Evolutionary conservation across 768 basidiomycete species (phyloP), one percentile per base, ranked within the genome.

Genomic region (Cantharellus anzutake): DNA sequence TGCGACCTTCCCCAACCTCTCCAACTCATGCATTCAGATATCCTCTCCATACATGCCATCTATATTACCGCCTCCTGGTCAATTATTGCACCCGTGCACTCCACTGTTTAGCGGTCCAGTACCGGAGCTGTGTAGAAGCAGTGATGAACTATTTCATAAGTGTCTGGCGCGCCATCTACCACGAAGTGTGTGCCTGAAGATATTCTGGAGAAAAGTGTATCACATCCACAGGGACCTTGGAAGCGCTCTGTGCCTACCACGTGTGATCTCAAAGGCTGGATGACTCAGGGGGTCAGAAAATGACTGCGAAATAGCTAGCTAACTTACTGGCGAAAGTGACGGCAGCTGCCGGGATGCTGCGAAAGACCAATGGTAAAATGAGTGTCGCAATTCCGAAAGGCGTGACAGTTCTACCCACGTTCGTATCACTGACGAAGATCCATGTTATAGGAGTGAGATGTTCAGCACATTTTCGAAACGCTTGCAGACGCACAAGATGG

Each of bases 311-410:
- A 55, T 11, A 11, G 52, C 7, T 0, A 37, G 7, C 44, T 11
- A 7, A 55, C 52, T 11, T 7, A 55, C 52, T 37, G 5, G 86
- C 83, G 64, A 96, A 94, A 2, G 92, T 96, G 64, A 83, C 82
- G 50, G 81, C 92, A 7, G 90, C 91, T 3, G 92, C 87, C 11
- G 92, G 92, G 66, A 93, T 89, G 70, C 89, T 90, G 63, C 55
- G 41, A 14, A 65, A 61, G 20, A 50, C 16, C 40, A 34, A 52
- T 7, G 35, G 44, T 48, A 29, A 29, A 29, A 29, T 29, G 44
- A 48, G 29, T 11, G 44, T 48, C 11, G 29, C 44, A 48, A 48
- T 48, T 11, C 11, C 11, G 44, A 48, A 11, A 48, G 44, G 29
- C 29, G 44, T 29, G 44, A 48, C 44, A 11, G 11, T 11, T 11